Evolutionary conservation across 805 yeast genomes (phyloP).

Genomic region (Wickerhamomyces ciferrii): DNA sequence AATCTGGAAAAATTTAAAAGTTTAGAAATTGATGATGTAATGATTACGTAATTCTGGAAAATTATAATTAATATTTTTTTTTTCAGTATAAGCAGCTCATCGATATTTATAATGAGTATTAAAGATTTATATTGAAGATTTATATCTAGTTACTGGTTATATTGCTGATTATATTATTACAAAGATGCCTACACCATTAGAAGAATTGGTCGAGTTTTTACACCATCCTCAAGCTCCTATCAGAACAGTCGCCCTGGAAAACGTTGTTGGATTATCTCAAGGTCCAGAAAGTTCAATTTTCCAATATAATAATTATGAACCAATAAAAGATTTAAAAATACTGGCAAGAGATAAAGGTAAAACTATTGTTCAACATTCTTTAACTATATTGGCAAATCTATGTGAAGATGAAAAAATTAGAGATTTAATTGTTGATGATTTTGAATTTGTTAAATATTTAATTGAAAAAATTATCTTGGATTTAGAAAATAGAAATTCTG

Average conservation of each 20-base stretch:
- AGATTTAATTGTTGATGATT: constrained; percentile 58
- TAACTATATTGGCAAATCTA: constrained; percentile 77
- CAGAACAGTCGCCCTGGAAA: constrained; percentile 78
- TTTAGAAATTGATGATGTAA: no score
- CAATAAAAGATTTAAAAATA: constrained; percentile 66
- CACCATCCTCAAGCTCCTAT: constrained; percentile 80
- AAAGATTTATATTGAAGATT: no score
- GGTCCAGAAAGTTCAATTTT: constrained; percentile 66
- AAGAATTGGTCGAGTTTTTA: constrained; percentile 69
- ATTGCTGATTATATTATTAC: no score
- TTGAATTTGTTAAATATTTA: constrained; percentile 46
- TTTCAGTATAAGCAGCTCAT: no score
- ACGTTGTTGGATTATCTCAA: constrained; percentile 74
- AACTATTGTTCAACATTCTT: constrained; percentile 56
- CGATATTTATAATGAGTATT: neutral
- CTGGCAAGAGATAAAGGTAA: constrained; percentile 50
- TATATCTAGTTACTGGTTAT: no score
- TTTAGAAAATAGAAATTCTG: constrained; percentile 62
- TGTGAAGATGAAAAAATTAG: constrained; percentile 69
- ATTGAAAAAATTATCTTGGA: constrained; percentile 41
- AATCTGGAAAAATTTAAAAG: neutral
- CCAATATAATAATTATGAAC: constrained; percentile 60
- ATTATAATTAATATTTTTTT: no score
- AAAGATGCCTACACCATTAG: constrained; percentile 46
- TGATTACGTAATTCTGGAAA: no score